Conservation (phyloP, 306 rosid genomes). For the Gleditsia sinensis region DNA sequence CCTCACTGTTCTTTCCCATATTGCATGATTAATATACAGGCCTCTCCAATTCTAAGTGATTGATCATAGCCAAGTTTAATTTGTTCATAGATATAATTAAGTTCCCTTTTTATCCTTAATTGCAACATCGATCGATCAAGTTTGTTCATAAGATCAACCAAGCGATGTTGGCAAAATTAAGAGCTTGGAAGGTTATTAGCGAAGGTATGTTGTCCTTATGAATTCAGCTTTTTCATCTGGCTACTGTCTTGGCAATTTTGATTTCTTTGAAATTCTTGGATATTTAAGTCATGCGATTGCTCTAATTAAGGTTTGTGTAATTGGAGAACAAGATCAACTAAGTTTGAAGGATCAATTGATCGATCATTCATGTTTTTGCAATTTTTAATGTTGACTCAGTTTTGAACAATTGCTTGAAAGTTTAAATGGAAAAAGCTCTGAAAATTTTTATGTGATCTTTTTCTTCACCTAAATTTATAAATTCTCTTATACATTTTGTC, state of each 20-base stretch:
- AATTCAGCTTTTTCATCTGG: neutral
- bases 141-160: constrained; percentile 27
- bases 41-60: neutral
- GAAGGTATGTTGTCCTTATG: constrained; percentile 35
- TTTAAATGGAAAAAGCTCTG: neutral
- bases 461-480: neutral
- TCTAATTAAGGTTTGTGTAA: neutral
- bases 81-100: neutral
- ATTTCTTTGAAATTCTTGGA: constrained; percentile 5
- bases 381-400: neutral
- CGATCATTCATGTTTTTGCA: no score
- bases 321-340: neutral
- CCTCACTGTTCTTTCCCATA: neutral
- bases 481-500: neutral
- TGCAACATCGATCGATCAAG: constrained; percentile 7
- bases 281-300: neutral
- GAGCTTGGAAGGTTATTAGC: constrained; percentile 18
- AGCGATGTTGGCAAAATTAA: constrained; percentile 49
- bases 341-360: no score
- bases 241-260: neutral
- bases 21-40: no score
- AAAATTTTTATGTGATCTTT: neutral
- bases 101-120: constrained; percentile 4
- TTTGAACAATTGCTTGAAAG: neutral
- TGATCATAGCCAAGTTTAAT: neutral